Base-by-base conservation (phyloP, 345 rosid genomes). In the Sonneratia caseolaris region DNA sequence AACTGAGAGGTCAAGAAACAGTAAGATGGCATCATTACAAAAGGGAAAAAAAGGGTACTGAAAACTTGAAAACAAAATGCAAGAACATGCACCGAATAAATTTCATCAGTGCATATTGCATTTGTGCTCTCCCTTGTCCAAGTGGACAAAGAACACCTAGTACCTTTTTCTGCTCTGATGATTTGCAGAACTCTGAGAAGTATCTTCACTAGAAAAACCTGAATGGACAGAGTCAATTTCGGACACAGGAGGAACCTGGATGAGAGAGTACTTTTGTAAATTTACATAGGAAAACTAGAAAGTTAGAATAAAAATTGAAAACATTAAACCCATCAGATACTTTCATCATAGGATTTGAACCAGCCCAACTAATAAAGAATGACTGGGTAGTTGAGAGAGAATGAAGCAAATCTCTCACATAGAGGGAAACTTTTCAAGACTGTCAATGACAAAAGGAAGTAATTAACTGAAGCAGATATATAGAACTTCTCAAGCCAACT, bases 161-260 rank as follows among this genome's bases (percentile, higher is more conserved):
- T 55, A 91, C 98, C 94, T 88, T 69, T 80, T 84, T 71, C 78
- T 79, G 70, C 71, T 72, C 56, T 79, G 69, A 55, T 24, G 72
- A 68, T 24, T 79, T 48, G 75, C 70, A 72, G 84, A 69, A 79
- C 74, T 71, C 72, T 78, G 83, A 18, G 78, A 57, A 70, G 74
- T 70, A 42, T 80, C 77, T 35, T 80, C 71, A 56, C 56, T 0
- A 18, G 66, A 21, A 76, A 87, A 81, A 51, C 81, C 86, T 68
- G 77, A 73, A 78, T 74, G 72, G 73, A 55, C 49, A 64, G 84
- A 80, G 73, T 76, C 81, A 77, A 74, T 80, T 3, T 82, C 88
- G 65, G 81, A 72, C 59, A 72, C 56, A 35, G 94, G 87, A 72
- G 81, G 92, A 84, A 91, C 91, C 98, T 94, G 84, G 76, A 79